Base-by-base conservation (phyloP, 305 asterid species). In the Fraxinus floribunda region DNA sequence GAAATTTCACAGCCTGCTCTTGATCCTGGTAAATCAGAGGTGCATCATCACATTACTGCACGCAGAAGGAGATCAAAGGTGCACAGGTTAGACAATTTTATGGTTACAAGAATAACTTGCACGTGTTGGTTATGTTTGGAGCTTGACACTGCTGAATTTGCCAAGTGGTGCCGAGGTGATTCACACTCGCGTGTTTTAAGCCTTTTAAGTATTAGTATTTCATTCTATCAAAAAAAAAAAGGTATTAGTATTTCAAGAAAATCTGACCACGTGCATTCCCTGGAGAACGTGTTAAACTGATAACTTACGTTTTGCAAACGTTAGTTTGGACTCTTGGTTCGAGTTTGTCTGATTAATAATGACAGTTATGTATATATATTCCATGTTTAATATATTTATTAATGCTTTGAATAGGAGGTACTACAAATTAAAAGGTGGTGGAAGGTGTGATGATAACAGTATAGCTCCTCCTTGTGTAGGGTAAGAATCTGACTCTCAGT, bases 1-100 rank as follows among this genome's bases (percentile, higher is more conserved):
- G 98, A 94, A 83, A 94, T 96, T 87, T 96, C 98, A 75, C 99
- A 96, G 85, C 99, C 99, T 35, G 99, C 93, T 81, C 94, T 94
- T 70, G 99, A 92, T 88, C 91, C 87, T 78, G 52, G 86, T 10
- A 90, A 86, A 86, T 96, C 99, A 0, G 92, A 91, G 90, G 89
- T 96, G 78, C 97, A 96, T 84, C 98, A 96, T 85, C 95, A 88
- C 35, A 94, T 96, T 78, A 96, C 99, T 15, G 87, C 78, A 26
- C 97, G 98, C 11, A 87, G 84, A 80, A 89, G 83, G 82, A 87
- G 85, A 83, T 91, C 94, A 35, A 90, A 87, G 85, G 91, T 88
- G 75, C 99, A 96, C 91, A 94, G 99, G 99, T 96, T 80, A 81
- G 92, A 68, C 20, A 66, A 66, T 62, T 64, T 64, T 22, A 64